Percentiles rank a stretch among this genome's conserved stretches.
phyloP scores from a whole-genome alignment of 2,329 filamentous ascomycete genomes.

The Penicillium occitanis region DNA sequence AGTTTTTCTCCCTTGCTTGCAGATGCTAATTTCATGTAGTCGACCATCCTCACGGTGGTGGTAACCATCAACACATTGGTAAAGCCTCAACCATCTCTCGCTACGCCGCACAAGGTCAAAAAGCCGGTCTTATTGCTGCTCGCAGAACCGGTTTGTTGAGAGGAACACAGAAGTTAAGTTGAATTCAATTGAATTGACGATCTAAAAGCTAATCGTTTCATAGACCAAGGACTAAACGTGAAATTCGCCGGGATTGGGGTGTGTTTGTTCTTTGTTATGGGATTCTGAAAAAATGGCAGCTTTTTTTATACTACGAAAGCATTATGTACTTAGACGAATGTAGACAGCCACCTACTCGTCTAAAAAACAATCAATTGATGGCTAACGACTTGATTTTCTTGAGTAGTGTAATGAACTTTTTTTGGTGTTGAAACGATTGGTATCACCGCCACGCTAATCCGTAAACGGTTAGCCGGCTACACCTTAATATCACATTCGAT shows the following conservation, averaged over 20 bases:
- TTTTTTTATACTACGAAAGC: conserved; percentile 42
- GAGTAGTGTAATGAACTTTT: background rate
- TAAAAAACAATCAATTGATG: conserved; percentile 40
- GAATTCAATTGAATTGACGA: background rate
- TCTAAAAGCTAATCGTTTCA: background rate
- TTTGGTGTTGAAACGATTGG: background rate
- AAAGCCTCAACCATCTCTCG: conserved; percentile 99
- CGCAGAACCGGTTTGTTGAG: conserved; percentile 85
- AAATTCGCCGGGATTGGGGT: conserved; percentile 51
- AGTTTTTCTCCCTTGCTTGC: too few species aligned
- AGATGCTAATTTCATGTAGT: background rate
- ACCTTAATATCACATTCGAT: background rate
- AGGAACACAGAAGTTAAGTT: conserved; percentile 54
- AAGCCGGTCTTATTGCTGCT: conserved; percentile 99
- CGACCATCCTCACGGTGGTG: conserved; percentile 76
- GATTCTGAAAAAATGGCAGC: conserved; percentile 33
- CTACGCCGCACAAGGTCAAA: conserved; percentile 97
- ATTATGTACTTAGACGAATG: conserved; percentile 45
- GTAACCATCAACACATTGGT: conserved; percentile 99
- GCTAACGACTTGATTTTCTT: conserved; percentile 26
- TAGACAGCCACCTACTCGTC: conserved; percentile 40
- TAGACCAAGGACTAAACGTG: conserved; percentile 77
- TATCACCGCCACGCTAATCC: background rate
- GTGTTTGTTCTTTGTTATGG: conserved; percentile 48
- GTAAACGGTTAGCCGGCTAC: background rate